phyloP scores from a whole-genome alignment of 1,284 basidiomycete species.

The Papiliotrema flavescens region DNA sequence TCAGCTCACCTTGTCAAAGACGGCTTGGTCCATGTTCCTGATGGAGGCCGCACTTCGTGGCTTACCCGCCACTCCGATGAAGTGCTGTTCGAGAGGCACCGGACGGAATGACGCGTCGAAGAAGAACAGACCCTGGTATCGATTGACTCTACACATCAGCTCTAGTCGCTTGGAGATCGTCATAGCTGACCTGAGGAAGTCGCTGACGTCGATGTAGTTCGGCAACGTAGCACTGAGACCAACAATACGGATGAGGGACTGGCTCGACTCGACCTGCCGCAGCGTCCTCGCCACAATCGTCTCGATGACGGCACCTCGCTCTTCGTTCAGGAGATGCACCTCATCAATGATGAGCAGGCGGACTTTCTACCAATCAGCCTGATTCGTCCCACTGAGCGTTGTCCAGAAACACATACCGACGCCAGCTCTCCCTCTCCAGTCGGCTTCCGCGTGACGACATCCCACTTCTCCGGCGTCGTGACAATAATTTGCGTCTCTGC shows the following conservation, averaged over 20 bases:
- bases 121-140: constrained; percentile 89
- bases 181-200: constrained; percentile 74
- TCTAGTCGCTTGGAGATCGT: not conserved
- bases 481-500: constrained; percentile 97
- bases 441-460: constrained; percentile 96
- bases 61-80: constrained; percentile 94
- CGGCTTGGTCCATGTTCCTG: constrained; percentile 83
- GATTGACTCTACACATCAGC: constrained; percentile 66
- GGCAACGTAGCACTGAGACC: constrained; percentile 97
- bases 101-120: constrained; percentile 98
- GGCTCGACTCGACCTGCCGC: constrained; percentile 93
- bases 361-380: constrained; percentile 63
- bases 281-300: constrained; percentile 96
- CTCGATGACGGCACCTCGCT: constrained; percentile 97
- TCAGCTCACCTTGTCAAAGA: constrained; percentile 69
- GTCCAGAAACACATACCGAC: constrained; percentile 66
- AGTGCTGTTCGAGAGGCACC: constrained; percentile 96
- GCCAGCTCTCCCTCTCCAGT: constrained; percentile 94
- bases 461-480: constrained; percentile 99
- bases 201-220: constrained; percentile 95
- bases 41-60: constrained; percentile 68
- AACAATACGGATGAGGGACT: constrained; percentile 96
- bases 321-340: constrained; percentile 95
- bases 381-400: too few relatives aligned
- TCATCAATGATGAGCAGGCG: constrained; percentile 97